These are phyloP conservation scores for Vigna nakashimae DNA, from an alignment of 306 rosid genomes.

Conservation along the genomic window DNA sequence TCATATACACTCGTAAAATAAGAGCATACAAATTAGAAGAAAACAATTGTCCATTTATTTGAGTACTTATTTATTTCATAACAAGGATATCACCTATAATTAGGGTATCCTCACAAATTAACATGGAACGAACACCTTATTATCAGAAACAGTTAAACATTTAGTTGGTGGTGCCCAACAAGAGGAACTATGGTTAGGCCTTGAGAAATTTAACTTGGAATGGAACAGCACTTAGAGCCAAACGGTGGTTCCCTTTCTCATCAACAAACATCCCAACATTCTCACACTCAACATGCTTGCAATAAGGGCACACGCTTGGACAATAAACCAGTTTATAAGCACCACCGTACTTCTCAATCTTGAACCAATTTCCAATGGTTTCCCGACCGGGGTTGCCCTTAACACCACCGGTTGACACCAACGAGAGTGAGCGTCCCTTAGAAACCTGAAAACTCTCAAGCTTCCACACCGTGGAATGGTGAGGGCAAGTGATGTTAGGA, in stretches of 20 bases:
- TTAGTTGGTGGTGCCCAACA: no score
- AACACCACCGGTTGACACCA: neutral
- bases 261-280: conserved; percentile 37
- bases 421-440: neutral
- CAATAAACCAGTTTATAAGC: conserved; percentile 57
- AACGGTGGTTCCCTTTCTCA: conserved; percentile 18
- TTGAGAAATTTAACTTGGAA: conserved; percentile 21
- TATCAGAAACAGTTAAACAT: no score
- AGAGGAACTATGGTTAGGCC: neutral
- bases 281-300: conserved; percentile 32
- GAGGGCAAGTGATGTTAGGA: conserved; percentile 1
- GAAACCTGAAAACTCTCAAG: conserved; percentile 38
- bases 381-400: neutral
- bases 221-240: conserved; percentile 40
- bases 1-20: no score
- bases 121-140: no score
- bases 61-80: no score
- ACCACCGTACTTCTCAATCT: conserved; percentile 54
- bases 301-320: conserved; percentile 56
- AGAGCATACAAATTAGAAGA: no score
- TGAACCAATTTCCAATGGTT: conserved; percentile 43
- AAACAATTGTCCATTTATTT: no score
- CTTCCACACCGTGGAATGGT: conserved; percentile 55
- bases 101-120: no score
- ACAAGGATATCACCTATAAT: no score